Evolutionary conservation across 116 monocot genomes (phyloP), one percentile per base, ranked within the genome.

Genomic region (Dioscorea cayenensis): DNA sequence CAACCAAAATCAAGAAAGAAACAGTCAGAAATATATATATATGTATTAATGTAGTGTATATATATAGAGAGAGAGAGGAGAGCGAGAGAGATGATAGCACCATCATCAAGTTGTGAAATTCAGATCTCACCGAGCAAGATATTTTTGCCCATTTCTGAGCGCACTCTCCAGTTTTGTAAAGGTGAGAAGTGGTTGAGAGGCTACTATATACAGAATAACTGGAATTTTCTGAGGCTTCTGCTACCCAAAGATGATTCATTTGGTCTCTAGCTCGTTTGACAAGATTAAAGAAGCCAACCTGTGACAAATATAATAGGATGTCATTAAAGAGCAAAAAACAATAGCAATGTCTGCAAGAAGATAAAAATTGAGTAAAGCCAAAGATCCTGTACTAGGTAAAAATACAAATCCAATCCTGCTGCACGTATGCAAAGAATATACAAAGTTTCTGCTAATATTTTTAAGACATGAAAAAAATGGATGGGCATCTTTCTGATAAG

Each of bases 281-380:
- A 49, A 97, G 86, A 78, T 97, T 97, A 77, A 64, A 84, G 27
- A 93, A 97, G 43, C 84, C 82, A 76, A 93, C 84, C 97, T 96
- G 63, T 62, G 63, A 43, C 17, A 61, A 27, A 17, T 20, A 11
- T 7, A 49, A 18, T 9, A 23, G 14, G 2, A 35, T 29, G 11
- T 66, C 8, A 36, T 18, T 18, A 8, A 43, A 43, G 43, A 66
- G 17, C 21, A 21, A 63, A 0, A 63, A 63, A 6, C 21, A 63
- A 28, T 63, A 63, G 22, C 21, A 43, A 7, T 43, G 12, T 10
- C 12, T 43, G 11, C 11, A 8, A 43, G 43, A 7, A 43, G 43
- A 43, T 43, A 9, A 43, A 32, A 9, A 43, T 43, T 43, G 43
- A 43, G 43, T 43, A 10, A 43, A 43, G 43, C 11, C 7, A 12